These are phyloP conservation scores for Saxispiralis lemnorum DNA, from an alignment of 495 filamentous ascomycete genomes.

Conservation along the genomic window DNA sequence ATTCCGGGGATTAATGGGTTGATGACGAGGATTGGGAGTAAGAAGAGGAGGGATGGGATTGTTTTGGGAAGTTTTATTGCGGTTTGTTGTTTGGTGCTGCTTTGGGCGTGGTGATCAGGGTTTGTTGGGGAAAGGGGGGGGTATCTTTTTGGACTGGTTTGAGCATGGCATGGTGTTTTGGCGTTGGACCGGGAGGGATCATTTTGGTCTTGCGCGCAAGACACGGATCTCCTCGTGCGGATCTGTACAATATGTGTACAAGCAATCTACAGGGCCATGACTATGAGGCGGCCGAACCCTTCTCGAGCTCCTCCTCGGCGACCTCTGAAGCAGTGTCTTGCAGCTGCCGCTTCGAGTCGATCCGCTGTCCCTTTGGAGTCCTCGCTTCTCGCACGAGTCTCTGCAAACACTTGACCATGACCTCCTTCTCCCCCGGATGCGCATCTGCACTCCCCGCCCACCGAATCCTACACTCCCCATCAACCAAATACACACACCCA, in stretches of 20 bases:
- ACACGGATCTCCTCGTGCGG: neutral
- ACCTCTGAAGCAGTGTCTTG: constrained; percentile 5
- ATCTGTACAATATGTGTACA: constrained; percentile 1
- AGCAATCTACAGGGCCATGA: neutral
- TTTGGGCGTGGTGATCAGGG: constrained; percentile 49
- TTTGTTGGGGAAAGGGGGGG: too few relatives aligned
- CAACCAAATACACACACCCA: constrained; percentile 86
- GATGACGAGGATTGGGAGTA: constrained; percentile 83
- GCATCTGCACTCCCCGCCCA: constrained; percentile 86
- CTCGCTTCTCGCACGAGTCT: constrained; percentile 46
- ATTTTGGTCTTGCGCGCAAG: too few relatives aligned
- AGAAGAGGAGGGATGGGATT: constrained; percentile 87
- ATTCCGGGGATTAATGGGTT: constrained; percentile 86
- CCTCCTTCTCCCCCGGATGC: constrained; percentile 48
- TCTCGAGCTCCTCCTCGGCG: constrained; percentile 3
- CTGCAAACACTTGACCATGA: constrained; percentile 48
- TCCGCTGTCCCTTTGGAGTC: constrained; percentile 1
- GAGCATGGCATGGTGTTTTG: too few relatives aligned
- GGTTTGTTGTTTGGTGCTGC: constrained; percentile 71
- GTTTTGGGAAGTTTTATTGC: constrained; percentile 84
- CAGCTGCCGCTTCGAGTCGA: constrained; percentile 1
- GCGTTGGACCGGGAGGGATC: too few relatives aligned
- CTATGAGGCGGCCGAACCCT: neutral
- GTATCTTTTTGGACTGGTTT: too few relatives aligned
- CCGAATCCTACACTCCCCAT: constrained; percentile 70